phyloP scores from a whole-genome alignment of 352 stramenopile species.

The Globisporangium rhizosaccharum region DNA sequence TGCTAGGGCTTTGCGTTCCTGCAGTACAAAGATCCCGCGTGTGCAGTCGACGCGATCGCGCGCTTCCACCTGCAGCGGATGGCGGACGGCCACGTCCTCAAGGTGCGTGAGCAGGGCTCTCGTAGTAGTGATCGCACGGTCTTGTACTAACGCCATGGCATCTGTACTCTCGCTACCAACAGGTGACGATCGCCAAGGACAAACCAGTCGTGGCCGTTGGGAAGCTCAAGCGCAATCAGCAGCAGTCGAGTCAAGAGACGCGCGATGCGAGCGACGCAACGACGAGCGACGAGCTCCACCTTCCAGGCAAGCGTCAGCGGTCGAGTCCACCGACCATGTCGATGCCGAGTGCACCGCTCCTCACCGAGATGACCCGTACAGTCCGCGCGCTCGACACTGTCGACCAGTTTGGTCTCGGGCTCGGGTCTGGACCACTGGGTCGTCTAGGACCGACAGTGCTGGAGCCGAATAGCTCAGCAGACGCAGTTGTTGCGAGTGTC shows the following conservation, averaged over 20 bases:
- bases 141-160: background rate
- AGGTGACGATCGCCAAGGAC: conserved; percentile 63
- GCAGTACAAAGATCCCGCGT: conserved; percentile 51
- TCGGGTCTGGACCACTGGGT: too few species aligned
- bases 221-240: conserved; percentile 70
- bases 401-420: too few species aligned
- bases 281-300: conserved; percentile 18
- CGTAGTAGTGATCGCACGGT: too few species aligned
- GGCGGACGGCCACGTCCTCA: conserved; percentile 66
- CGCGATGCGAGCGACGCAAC: conserved; percentile 7
- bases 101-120: conserved; percentile 22
- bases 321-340: conserved; percentile 33
- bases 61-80: conserved; percentile 59
- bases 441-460: too few species aligned
- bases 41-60: conserved; percentile 47
- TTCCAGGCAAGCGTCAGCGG: conserved; percentile 56
- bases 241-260: conserved; percentile 22
- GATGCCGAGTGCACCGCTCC: background rate
- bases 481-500: background rate
- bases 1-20: conserved; percentile 71
- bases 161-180: background rate
- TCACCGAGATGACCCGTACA: too few species aligned
- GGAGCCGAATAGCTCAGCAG: background rate
- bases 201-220: conserved; percentile 40
- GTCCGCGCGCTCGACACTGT: too few species aligned